A percentile compares a stretch with the other conserved stretches of the same genome.
phyloP scores from a whole-genome alignment of 257 asterid species.

The Dorcoceras hygrometricum region DNA sequence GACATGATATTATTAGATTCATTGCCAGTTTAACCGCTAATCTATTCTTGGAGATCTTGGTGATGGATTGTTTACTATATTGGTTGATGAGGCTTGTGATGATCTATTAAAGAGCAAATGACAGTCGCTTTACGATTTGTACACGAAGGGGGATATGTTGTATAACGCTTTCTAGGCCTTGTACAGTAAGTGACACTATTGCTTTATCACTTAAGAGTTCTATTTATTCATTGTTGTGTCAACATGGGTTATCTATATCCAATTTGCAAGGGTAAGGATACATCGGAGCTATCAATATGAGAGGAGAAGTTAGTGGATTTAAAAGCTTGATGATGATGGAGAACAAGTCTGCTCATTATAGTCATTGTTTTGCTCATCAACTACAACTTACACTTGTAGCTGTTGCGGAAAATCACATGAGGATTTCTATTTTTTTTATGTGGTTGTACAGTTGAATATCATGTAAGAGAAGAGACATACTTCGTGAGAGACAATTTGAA shows the following conservation, averaged over 20 bases:
- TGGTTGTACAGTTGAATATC: neutral
- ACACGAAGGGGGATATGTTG: slow-evolving; percentile 1
- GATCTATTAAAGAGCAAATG: slow-evolving; percentile 20
- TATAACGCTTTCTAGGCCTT: slow-evolving; percentile 12
- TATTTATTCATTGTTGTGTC: neutral
- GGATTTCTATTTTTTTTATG: neutral
- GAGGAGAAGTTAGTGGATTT: slow-evolving; percentile 13
- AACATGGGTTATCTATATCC: neutral
- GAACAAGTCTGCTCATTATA: neutral
- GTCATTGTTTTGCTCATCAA: slow-evolving; percentile 21
- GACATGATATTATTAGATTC: too few relatives aligned
- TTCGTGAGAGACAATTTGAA: too few relatives aligned
- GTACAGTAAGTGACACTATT: slow-evolving; percentile 13
- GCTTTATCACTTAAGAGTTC: slow-evolving; percentile 1
- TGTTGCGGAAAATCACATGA: neutral
- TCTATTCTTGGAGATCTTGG: slow-evolving; percentile 4
- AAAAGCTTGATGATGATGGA: slow-evolving; percentile 13
- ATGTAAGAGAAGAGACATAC: too few relatives aligned
- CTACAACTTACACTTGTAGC: slow-evolving; percentile 4
- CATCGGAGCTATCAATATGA: slow-evolving; percentile 18
- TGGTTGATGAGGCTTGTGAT: slow-evolving; percentile 22
- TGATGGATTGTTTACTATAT: slow-evolving; percentile 3
- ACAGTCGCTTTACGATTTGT: slow-evolving; percentile 10
- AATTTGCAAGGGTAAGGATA: slow-evolving; percentile 17
- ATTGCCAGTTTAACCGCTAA: too few relatives aligned